These are phyloP conservation scores for Phytophthora europaea DNA, from an alignment of 352 stramenopile species.

Conservation along the genomic window DNA sequence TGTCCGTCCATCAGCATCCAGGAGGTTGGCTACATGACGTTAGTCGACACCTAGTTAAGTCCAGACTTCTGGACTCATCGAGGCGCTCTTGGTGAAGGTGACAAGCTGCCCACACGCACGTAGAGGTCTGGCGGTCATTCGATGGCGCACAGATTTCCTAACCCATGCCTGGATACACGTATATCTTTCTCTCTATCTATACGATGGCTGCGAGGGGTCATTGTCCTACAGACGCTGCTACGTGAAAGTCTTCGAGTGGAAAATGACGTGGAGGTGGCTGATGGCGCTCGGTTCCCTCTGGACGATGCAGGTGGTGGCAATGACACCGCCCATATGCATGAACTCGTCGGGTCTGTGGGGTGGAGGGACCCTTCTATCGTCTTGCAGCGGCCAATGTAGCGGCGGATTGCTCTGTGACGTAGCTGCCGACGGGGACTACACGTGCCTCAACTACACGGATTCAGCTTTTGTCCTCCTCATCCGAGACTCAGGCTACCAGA, in stretches of 20 bases:
- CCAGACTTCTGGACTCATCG: slow-evolving; percentile 25
- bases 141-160: slow-evolving; percentile 5
- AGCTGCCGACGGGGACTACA: slow-evolving; percentile 19
- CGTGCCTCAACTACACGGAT: slow-evolving; percentile 37
- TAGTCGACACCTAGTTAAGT: slow-evolving; percentile 14
- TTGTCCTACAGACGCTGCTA: slow-evolving; percentile 21
- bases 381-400: slow-evolving; percentile 26
- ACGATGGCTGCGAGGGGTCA: slow-evolving; percentile 6
- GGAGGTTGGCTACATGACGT: slow-evolving; percentile 19
- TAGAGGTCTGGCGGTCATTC: slow-evolving; percentile 19
- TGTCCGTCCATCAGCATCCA: slow-evolving; percentile 6
- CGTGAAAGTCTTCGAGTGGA: slow-evolving; percentile 16
- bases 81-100: slow-evolving; percentile 11
- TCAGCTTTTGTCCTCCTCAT: slow-evolving; percentile 34
- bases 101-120: not conserved
- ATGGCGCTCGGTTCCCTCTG: not conserved
- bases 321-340: slow-evolving; percentile 34
- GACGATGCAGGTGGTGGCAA: slow-evolving; percentile 9
- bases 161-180: slow-evolving; percentile 24
- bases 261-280: slow-evolving; percentile 9
- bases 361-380: slow-evolving; percentile 31
- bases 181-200: not conserved
- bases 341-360: slow-evolving; percentile 23
- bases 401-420: slow-evolving; percentile 25
- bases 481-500: slow-evolving; percentile 29